Evolutionary conservation across 148 eudicot species (phyloP), one percentile per base, ranked within the genome.

Genomic region (Simmondsia chinensis): DNA sequence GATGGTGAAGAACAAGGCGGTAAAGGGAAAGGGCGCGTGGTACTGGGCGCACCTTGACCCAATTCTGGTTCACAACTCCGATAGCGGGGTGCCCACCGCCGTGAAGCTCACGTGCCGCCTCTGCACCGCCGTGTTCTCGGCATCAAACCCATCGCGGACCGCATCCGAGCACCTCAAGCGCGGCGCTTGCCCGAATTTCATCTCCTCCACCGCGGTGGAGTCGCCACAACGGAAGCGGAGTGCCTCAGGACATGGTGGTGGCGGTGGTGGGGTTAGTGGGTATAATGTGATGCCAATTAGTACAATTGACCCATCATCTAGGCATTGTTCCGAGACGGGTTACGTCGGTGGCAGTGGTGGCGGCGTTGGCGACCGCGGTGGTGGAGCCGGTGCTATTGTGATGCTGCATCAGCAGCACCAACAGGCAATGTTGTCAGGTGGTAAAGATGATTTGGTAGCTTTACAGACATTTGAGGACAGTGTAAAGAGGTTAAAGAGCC

Each of bases 11-110:
- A 85, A 65, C 14, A 91, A 86, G 39, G 95, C 99, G 10, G 41
- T 91, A 0, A 76, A 72, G 46, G 99, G 99, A 2, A 91, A 91
- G 60, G 95, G 99, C 9, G 99, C 99, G 4, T 91, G 99, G 99
- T 91, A 91, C 47, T 91, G 99, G 99, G 68, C 78, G 2, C 94
- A 91, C 56, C 58, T 91, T 0, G 95, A 91, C 58, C 95, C 99
- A 0, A 58, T 74, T 4, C 61, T 91, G 17, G 75, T 86, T 3
- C 74, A 56, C 26, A 63, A 75, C 55, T 39, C 73, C 38, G 95
- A 86, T 0, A 69, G 74, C 6, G 81, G 81, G 0, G 17, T 70
- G 2, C 79, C 94, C 0, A 86, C 82, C 40, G 80, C 99, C 0
- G 99, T 91, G 2, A 91, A 91, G 61, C 69, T 93, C 6, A 59